Conservation (phyloP, 1,284 basidiomycete genomes). For the Tilletia indica region DNA sequence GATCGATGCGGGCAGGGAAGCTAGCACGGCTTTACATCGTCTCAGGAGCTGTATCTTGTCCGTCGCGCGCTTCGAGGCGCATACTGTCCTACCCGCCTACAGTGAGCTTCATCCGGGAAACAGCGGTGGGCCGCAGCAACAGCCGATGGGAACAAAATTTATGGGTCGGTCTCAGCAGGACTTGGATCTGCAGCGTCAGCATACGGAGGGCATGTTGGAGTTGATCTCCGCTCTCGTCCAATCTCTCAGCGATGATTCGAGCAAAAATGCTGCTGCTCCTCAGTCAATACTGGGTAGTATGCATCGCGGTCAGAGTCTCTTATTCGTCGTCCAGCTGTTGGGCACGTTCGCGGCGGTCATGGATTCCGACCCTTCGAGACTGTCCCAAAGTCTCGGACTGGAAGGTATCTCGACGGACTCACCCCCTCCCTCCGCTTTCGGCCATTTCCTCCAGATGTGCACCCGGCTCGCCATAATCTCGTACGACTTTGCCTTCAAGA, state of each 20-base stretch:
- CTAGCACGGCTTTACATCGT: constrained; percentile 12
- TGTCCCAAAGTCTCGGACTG: not conserved
- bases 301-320: constrained; percentile 16
- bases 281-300: not conserved
- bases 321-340: constrained; percentile 29
- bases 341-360: constrained; percentile 29
- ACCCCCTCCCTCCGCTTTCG: constrained; percentile 21
- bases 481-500: constrained; percentile 36
- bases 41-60: not conserved
- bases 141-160: not conserved
- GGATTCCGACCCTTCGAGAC: not conserved
- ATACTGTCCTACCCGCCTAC: not conserved
- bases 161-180: not conserved
- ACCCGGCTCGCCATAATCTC: constrained; percentile 29
- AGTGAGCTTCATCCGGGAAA: not conserved
- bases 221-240: not conserved
- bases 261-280: not conserved
- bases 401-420: constrained; percentile 12
- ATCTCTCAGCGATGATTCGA: not conserved
- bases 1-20: constrained; percentile 2
- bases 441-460: constrained; percentile 31
- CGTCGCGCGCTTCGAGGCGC: not conserved
- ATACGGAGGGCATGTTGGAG: constrained; percentile 4
- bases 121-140: no score
- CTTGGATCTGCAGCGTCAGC: not conserved